Percentiles rank a stretch among this genome's conserved stretches.
phyloP scores from a whole-genome alignment of 139 green algal species.

The Coelastrella sp. region DNA sequence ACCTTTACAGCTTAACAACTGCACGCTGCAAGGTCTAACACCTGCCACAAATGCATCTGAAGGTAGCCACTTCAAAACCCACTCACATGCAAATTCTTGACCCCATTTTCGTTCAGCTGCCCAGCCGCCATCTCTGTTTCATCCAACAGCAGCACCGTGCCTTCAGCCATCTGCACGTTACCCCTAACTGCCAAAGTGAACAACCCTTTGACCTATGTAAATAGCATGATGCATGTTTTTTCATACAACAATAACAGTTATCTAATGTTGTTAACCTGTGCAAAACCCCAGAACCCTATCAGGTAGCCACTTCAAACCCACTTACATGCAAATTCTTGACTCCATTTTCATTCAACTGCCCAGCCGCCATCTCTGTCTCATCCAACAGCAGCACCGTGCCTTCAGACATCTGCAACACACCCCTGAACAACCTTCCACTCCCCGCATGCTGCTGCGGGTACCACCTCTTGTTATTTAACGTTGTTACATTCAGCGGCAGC shows the following conservation, averaged over 20 bases:
- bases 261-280: no score
- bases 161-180: no score
- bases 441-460: slow-evolving; percentile 33
- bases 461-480: slow-evolving; percentile 53
- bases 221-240: no score
- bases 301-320: no score
- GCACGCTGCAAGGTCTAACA: no score
- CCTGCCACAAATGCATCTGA: no score
- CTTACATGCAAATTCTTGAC: slow-evolving; percentile 62
- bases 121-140: slow-evolving; percentile 75
- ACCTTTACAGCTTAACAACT: no score
- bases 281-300: no score
- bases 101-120: slow-evolving; percentile 66
- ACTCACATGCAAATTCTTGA: slow-evolving; percentile 67
- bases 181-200: no score
- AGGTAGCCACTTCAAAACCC: no score
- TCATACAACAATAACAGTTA: no score
- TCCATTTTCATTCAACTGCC: slow-evolving; percentile 68
- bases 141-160: slow-evolving; percentile 79
- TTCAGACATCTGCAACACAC: slow-evolving; percentile 70
- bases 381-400: slow-evolving; percentile 80
- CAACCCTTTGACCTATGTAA: no score
- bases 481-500: slow-evolving; percentile 57
- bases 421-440: slow-evolving; percentile 35
- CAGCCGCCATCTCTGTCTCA: slow-evolving; percentile 73